Percentiles rank a stretch among this genome's conserved stretches.
phyloP scores from a whole-genome alignment of 1,139 yeast genomes.

The Candida smagusa region DNA sequence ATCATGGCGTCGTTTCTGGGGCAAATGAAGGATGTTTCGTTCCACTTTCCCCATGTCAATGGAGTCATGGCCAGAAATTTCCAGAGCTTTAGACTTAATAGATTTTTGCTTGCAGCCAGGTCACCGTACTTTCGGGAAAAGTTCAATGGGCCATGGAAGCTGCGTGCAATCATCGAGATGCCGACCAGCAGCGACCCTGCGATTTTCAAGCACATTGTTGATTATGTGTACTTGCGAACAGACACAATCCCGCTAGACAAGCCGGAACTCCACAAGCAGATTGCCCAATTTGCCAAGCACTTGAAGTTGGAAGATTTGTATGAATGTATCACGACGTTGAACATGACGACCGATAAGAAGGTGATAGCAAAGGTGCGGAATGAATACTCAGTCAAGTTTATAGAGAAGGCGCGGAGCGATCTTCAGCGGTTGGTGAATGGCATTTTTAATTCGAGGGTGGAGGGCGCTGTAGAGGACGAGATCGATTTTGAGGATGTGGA shows the following conservation, averaged over 20 bases:
- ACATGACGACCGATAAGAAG: constrained; percentile 12
- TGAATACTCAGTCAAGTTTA: constrained; percentile 41
- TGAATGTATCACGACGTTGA: constrained; percentile 23
- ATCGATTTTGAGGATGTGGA: constrained; percentile 35
- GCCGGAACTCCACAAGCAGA: constrained; percentile 14
- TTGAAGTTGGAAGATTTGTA: constrained; percentile 36
- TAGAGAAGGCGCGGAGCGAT: constrained; percentile 47
- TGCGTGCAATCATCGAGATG: constrained; percentile 20
- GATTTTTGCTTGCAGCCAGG: constrained; percentile 42
- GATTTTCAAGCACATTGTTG: constrained; percentile 39
- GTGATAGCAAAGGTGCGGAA: constrained; percentile 42
- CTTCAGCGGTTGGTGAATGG: constrained; percentile 37
- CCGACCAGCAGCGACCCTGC: constrained; percentile 17
- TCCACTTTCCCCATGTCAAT: constrained; percentile 22
- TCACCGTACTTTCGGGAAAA: constrained; percentile 26
- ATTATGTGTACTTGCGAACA: constrained; percentile 50
- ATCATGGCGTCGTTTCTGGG: constrained; percentile 31
- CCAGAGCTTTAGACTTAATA: constrained; percentile 27
- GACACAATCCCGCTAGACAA: constrained; percentile 25
- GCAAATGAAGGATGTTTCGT: constrained; percentile 35
- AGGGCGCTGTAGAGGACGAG: constrained; percentile 10
- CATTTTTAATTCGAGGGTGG: constrained; percentile 29
- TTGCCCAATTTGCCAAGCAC: constrained; percentile 31
- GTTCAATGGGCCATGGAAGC: constrained; percentile 26
- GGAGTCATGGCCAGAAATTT: constrained; percentile 13